phyloP scores from a whole-genome alignment of 768 basidiomycete species.

The Psilocybe cyanescens region DNA sequence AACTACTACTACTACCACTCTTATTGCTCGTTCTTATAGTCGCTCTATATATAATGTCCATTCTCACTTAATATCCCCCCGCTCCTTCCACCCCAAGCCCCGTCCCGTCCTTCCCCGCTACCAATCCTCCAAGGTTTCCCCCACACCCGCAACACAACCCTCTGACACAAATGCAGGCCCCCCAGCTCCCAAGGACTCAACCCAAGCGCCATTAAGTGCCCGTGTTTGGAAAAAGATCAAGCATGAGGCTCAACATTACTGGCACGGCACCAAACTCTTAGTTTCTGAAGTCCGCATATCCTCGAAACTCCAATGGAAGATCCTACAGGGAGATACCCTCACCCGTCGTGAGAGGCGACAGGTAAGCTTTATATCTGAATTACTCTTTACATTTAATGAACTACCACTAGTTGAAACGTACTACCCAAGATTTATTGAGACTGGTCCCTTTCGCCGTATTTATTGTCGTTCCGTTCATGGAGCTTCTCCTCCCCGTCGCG shows the following conservation, averaged over 20 bases:
- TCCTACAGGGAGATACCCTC: conserved; percentile 87
- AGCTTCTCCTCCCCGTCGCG: conserved; percentile 92
- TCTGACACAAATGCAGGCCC: conserved; percentile 52
- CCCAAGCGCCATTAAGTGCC: conserved; percentile 48
- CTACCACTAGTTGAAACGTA: conserved; percentile 75
- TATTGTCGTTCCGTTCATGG: conserved; percentile 98
- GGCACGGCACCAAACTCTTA: conserved; percentile 93
- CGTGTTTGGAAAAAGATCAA: conserved; percentile 93
- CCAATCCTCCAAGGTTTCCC: conserved; percentile 37
- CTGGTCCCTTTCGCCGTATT: conserved; percentile 96
- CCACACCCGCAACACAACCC: conserved; percentile 23
- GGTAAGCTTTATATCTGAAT: conserved; percentile 43
- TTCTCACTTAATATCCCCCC: conserved; percentile 29
- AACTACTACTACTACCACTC: background rate
- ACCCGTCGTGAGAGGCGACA: conserved; percentile 94
- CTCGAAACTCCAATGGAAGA: conserved; percentile 84
- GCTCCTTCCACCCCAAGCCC: conserved; percentile 19
- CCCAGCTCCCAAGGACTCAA: conserved; percentile 47
- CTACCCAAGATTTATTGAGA: conserved; percentile 90
- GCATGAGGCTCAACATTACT: conserved; percentile 95
- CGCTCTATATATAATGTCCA: conserved; percentile 30
- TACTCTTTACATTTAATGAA: conserved; percentile 5
- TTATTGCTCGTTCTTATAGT: conserved; percentile 44
- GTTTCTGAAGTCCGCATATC: conserved; percentile 95
- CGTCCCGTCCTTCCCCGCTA: conserved; percentile 29